Conservation (phyloP, 2,329 filamentous ascomycete species). For the Sporothrix variecibatus region DNA sequence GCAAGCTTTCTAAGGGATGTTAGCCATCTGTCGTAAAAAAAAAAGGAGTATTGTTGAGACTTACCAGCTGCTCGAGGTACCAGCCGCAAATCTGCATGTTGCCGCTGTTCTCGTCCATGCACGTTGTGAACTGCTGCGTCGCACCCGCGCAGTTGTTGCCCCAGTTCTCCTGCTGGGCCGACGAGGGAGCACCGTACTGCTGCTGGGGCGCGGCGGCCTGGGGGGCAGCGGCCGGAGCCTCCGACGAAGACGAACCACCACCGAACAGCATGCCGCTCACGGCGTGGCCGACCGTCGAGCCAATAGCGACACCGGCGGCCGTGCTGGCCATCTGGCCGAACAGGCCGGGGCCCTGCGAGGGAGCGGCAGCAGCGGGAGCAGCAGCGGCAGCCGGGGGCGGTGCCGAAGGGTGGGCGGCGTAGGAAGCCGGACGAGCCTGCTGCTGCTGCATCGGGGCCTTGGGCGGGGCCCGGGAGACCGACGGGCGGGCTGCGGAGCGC, state of each 20-base stretch:
- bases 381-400: constrained; percentile 49
- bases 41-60: constrained; percentile 31
- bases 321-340: constrained; percentile 98
- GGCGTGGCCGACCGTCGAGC: constrained; percentile 92
- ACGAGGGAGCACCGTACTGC: constrained; percentile 35
- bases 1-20: constrained; percentile 67
- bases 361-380: constrained; percentile 48
- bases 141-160: constrained; percentile 74
- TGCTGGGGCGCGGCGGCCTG: constrained; percentile 53
- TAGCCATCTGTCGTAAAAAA: neutral
- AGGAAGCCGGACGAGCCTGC: constrained; percentile 70
- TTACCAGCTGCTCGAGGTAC: constrained; percentile 88
- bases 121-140: constrained; percentile 84
- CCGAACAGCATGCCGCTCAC: constrained; percentile 87
- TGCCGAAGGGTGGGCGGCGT: constrained; percentile 51
- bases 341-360: constrained; percentile 73
- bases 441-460: constrained; percentile 52
- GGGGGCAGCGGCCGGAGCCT: constrained; percentile 48
- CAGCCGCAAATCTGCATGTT: constrained; percentile 96
- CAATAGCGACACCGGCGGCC: constrained; percentile 94
- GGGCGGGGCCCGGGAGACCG: constrained; percentile 65
- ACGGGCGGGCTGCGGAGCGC: constrained; percentile 64
- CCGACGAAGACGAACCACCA: constrained; percentile 60
- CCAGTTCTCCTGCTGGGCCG: constrained; percentile 54
- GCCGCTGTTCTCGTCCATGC: constrained; percentile 92